These are phyloP conservation scores for Claviceps pusilla DNA, from an alignment of 2,329 filamentous ascomycete genomes.

Conservation along the genomic window DNA sequence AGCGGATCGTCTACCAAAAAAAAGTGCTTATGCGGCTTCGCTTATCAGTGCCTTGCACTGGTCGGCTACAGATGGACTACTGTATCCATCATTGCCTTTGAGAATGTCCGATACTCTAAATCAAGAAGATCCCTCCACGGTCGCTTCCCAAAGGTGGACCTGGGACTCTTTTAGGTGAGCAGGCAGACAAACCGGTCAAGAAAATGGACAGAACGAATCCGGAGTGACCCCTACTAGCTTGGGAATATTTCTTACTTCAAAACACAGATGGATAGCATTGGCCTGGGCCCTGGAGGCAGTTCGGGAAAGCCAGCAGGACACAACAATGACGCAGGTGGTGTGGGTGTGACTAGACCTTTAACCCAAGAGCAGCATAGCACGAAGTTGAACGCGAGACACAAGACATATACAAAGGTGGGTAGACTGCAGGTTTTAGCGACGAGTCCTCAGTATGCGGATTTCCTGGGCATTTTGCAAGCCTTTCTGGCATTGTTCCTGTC, in stretches of 20 bases:
- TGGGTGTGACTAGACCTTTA: neutral
- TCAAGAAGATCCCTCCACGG: neutral
- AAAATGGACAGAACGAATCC: too few relatives aligned
- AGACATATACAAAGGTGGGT: too few relatives aligned
- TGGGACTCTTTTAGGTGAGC: too few relatives aligned
- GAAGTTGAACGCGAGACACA: too few relatives aligned
- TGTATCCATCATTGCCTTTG: neutral
- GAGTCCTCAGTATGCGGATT: too few relatives aligned
- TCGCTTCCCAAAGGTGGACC: too few relatives aligned
- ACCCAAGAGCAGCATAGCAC: too few relatives aligned
- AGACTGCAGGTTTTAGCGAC: neutral
- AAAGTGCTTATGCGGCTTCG: neutral
- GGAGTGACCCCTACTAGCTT: too few relatives aligned
- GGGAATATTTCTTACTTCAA: too few relatives aligned
- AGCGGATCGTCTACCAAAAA: neutral
- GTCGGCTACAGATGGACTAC: neutral
- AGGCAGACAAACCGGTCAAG: too few relatives aligned
- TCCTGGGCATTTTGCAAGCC: too few relatives aligned
- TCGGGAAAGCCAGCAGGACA: neutral
- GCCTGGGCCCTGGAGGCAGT: neutral
- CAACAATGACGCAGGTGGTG: neutral
- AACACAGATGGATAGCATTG: neutral
- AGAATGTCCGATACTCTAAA: neutral
- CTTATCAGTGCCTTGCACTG: neutral
- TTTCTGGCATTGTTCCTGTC: too few relatives aligned